These are phyloP conservation scores for Candolleomyces aberdarensis DNA, from an alignment of 768 basidiomycete species.

Conservation along the genomic window DNA sequence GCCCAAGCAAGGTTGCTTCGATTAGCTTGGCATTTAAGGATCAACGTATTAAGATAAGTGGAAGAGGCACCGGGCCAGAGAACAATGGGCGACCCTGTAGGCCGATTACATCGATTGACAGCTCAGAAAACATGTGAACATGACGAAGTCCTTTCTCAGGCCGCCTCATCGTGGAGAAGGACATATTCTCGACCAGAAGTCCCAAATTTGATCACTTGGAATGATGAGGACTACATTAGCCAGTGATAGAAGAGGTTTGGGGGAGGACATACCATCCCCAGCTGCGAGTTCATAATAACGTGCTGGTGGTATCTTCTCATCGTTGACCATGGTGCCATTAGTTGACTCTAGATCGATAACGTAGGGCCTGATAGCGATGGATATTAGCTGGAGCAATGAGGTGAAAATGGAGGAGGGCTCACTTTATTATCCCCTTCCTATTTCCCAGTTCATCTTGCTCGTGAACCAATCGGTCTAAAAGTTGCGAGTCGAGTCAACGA, in stretches of 20 bases:
- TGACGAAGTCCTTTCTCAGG: slow-evolving; percentile 19
- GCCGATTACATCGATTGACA: slow-evolving; percentile 1
- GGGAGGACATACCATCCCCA: slow-evolving; percentile 62
- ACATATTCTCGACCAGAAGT: slow-evolving; percentile 82
- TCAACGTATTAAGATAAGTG: neutral
- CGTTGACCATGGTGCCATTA: slow-evolving; percentile 92
- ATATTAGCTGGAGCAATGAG: slow-evolving; percentile 1
- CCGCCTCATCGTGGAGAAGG: slow-evolving; percentile 74
- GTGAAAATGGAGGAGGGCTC: slow-evolving; percentile 23
- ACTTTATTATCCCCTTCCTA: slow-evolving; percentile 82
- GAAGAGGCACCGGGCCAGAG: neutral
- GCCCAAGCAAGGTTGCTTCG: too few relatives aligned
- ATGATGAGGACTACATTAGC: neutral
- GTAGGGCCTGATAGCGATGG: slow-evolving; percentile 64
- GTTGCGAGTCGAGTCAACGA: slow-evolving; percentile 6
- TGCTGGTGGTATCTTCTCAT: slow-evolving; percentile 76
- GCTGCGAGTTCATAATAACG: slow-evolving; percentile 83
- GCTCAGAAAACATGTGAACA: slow-evolving; percentile 1
- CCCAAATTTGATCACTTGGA: slow-evolving; percentile 81
- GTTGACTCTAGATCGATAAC: slow-evolving; percentile 99
- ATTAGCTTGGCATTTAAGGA: neutral
- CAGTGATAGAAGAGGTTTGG: neutral
- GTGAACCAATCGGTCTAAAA: slow-evolving; percentile 72
- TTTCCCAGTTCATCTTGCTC: slow-evolving; percentile 88
- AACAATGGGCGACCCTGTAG: slow-evolving; percentile 1